Conservation (phyloP, 2,329 filamentous ascomycete genomes). For the Talaromyces sp. region DNA sequence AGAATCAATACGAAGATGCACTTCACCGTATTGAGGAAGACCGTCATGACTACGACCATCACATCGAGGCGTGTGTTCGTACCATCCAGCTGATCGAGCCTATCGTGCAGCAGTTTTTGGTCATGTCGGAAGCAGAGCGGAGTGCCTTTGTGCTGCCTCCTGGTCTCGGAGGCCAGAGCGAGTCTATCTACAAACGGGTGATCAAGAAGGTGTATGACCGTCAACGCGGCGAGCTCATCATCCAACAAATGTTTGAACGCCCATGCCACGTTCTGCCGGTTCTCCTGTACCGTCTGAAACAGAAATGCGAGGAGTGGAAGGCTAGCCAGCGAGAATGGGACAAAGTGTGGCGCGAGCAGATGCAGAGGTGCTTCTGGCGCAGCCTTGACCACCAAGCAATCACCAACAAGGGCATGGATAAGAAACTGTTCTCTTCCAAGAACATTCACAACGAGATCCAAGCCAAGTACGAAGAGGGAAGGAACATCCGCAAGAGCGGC, state of each 20-base stretch:
- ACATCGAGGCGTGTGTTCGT: conserved; percentile 90
- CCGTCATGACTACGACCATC: conserved; percentile 96
- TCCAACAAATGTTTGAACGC: conserved; percentile 76
- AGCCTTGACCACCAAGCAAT: conserved; percentile 96
- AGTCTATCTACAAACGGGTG: conserved; percentile 93
- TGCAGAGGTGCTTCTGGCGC: conserved; percentile 89
- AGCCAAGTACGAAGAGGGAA: conserved; percentile 86
- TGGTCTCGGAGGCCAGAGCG: conserved; percentile 85
- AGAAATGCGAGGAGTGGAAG: conserved; percentile 97
- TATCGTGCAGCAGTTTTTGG: conserved; percentile 82
- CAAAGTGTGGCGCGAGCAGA: conserved; percentile 96
- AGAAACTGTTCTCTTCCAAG: conserved; percentile 85
- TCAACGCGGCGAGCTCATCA: conserved; percentile 77
- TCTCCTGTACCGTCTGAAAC: conserved; percentile 81
- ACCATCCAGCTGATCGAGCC: conserved; percentile 96
- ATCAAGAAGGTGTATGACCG: conserved; percentile 95
- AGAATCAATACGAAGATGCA: conserved; percentile 91
- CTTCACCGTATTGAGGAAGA: conserved; percentile 97
- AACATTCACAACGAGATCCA: conserved; percentile 86
- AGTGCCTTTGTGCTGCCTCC: conserved; percentile 71
- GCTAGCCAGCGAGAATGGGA: conserved; percentile 97
- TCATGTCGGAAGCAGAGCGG: conserved; percentile 68
- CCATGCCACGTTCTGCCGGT: conserved; percentile 86
- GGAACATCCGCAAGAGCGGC: conserved; percentile 61
- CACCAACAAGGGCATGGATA: conserved; percentile 80